Evolutionary conservation across 306 rosid species (phyloP).

Genomic region (Delonix regia): DNA sequence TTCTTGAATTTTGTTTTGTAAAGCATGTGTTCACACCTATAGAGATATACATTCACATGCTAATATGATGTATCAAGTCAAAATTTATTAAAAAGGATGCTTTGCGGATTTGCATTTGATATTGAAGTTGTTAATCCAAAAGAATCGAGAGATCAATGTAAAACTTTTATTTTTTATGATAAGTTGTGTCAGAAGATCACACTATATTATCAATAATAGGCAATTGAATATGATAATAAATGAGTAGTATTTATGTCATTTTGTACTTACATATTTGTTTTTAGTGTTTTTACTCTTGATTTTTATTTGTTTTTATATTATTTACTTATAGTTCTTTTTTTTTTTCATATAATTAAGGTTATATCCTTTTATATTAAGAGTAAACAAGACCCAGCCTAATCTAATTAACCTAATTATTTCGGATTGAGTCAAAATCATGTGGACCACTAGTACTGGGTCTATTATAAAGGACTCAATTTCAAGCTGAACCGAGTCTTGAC

Average conservation of each 20-base stretch:
- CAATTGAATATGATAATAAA: background rate
- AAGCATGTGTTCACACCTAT: background rate
- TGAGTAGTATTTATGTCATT: slow-evolving; percentile 35
- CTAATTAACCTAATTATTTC: too few relatives aligned
- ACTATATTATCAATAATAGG: slow-evolving; percentile 19
- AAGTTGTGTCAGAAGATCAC: slow-evolving; percentile 56
- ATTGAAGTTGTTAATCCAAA: slow-evolving; percentile 51
- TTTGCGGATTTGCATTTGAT: slow-evolving; percentile 71
- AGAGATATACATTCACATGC: background rate
- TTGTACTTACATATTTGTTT: slow-evolving; percentile 85
- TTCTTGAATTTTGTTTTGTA: too few relatives aligned
- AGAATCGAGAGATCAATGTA: slow-evolving; percentile 65
- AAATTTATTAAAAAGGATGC: slow-evolving; percentile 7
- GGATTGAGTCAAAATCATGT: too few relatives aligned
- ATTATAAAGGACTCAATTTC: too few relatives aligned
- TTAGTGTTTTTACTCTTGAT: too few relatives aligned
- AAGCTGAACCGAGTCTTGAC: too few relatives aligned
- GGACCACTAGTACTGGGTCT: too few relatives aligned
- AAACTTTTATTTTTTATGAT: slow-evolving; percentile 78
- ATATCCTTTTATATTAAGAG: too few relatives aligned
- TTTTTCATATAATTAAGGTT: too few relatives aligned
- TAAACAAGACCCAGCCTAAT: too few relatives aligned
- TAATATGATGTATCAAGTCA: background rate
- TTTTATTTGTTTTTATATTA: too few relatives aligned
- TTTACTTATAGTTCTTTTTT: too few relatives aligned